Percentiles rank a stretch among this genome's conserved stretches.
These are phyloP conservation scores for Zoysia matrella DNA, from an alignment of 202 grass and related monocot genomes.

Conservation along the genomic window DNA sequence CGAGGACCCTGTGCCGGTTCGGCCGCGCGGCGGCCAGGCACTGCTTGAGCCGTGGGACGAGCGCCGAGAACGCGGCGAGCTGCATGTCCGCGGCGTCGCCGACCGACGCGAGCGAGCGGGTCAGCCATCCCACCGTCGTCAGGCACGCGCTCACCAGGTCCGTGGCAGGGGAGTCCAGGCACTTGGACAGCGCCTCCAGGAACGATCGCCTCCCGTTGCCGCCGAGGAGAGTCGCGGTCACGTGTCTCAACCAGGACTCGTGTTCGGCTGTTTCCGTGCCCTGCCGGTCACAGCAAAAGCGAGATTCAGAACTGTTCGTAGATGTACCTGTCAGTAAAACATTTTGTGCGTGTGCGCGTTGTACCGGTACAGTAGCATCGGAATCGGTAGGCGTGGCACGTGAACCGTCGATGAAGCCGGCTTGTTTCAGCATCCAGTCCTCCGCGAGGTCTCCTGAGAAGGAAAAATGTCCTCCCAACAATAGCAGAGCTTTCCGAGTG, in stretches of 20 bases:
- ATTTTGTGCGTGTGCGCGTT: neutral
- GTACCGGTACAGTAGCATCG: slow-evolving; percentile 27
- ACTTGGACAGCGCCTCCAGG: slow-evolving; percentile 57
- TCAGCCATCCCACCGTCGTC: slow-evolving; percentile 59
- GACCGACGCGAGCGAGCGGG: slow-evolving; percentile 40
- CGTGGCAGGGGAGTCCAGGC: slow-evolving; percentile 41
- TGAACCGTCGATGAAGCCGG: slow-evolving; percentile 40
- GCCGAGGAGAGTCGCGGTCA: slow-evolving; percentile 41
- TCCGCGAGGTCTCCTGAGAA: slow-evolving; percentile 53
- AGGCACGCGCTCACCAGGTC: slow-evolving; percentile 50
- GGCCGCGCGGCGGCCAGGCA: slow-evolving; percentile 34
- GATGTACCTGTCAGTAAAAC: neutral
- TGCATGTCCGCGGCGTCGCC: slow-evolving; percentile 31
- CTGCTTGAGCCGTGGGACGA: slow-evolving; percentile 51
- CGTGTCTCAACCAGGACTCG: slow-evolving; percentile 45
- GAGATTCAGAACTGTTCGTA: neutral
- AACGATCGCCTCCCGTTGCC: slow-evolving; percentile 50
- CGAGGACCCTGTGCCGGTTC: slow-evolving; percentile 47
- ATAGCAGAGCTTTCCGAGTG: slow-evolving; percentile 53
- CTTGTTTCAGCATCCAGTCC: slow-evolving; percentile 51
- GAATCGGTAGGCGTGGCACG: neutral
- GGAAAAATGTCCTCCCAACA: slow-evolving; percentile 60
- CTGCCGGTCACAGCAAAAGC: slow-evolving; percentile 17
- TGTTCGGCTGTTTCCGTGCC: slow-evolving; percentile 30
- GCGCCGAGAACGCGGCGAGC: slow-evolving; percentile 55